Conservation (phyloP, 371 early-diverging fungal genomes). For the Mucor racemosus region DNA sequence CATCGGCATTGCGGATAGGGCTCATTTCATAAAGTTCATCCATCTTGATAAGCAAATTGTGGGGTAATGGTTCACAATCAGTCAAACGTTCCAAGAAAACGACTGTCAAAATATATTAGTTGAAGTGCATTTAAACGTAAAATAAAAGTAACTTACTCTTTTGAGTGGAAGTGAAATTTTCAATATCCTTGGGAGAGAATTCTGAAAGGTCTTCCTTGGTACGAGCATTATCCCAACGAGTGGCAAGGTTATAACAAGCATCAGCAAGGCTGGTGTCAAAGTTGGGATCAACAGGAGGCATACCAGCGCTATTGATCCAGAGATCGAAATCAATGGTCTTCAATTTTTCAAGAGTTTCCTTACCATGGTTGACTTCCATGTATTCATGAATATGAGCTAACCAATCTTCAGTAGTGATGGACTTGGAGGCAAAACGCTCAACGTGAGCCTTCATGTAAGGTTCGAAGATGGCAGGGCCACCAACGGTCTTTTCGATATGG, state of each 20-base stretch:
- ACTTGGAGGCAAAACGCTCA: conserved; percentile 80
- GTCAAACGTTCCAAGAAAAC: conserved; percentile 85
- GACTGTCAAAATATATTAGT: conserved; percentile 39
- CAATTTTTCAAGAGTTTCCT: conserved; percentile 69
- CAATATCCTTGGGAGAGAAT: conserved; percentile 67
- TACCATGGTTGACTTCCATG: conserved; percentile 64
- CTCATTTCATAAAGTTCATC: conserved; percentile 78
- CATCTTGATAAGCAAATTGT: conserved; percentile 66
- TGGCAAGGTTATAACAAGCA: conserved; percentile 83
- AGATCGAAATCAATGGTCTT: conserved; percentile 85
- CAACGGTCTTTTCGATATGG: conserved; percentile 88
- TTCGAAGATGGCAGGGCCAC: conserved; percentile 83
- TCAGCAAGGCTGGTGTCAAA: conserved; percentile 87
- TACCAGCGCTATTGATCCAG: conserved; percentile 88
- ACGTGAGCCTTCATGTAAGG: conserved; percentile 89
- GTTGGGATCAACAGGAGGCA: conserved; percentile 88
- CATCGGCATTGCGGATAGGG: conserved; percentile 79
- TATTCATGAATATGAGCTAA: conserved; percentile 79
- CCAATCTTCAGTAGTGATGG: conserved; percentile 90
- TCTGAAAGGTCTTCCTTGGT: conserved; percentile 47
- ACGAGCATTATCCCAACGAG: conserved; percentile 74
- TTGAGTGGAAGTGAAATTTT: conserved; percentile 73
- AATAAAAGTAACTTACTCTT: conserved; percentile 54
- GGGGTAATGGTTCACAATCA: conserved; percentile 71
- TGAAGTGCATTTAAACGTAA: not conserved